These are phyloP conservation scores for Fusarium sp. DNA, from an alignment of 2,329 filamentous ascomycete species.

Conservation along the genomic window DNA sequence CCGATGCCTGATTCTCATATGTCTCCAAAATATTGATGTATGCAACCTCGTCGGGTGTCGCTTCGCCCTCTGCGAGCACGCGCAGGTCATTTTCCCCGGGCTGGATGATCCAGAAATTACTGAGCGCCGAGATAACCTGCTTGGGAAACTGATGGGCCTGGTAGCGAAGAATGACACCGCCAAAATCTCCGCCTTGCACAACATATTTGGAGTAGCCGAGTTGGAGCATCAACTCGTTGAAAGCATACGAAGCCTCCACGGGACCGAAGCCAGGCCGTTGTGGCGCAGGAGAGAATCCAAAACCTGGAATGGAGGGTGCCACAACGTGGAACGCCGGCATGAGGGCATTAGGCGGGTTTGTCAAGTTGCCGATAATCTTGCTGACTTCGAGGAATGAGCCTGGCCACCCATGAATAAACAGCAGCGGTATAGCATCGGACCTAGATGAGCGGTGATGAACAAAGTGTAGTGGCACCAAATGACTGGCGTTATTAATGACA, in stretches of 20 bases:
- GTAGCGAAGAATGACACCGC: not conserved
- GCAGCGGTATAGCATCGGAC: rapidly evolving
- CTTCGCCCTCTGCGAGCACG: not conserved
- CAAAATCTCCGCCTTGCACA: constrained; percentile 1
- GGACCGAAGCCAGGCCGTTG: not conserved
- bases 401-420: not conserved
- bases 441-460: not conserved
- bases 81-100: not conserved
- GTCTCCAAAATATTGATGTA: not conserved
- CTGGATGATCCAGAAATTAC: not conserved
- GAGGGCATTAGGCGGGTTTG: not conserved
- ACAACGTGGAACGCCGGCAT: not conserved
- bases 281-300: not conserved
- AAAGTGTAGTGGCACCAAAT: not conserved
- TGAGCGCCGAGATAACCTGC: not conserved
- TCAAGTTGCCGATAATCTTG: not conserved
- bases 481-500: not conserved
- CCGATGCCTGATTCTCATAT: not conserved
- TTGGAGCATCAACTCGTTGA: not conserved
- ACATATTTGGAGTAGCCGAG: not conserved
- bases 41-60: not conserved
- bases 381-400: not conserved
- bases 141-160: not conserved
- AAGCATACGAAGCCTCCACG: not conserved
- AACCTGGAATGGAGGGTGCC: not conserved